Conservation (phyloP, 805 yeast genomes). For the Lipomyces starkeyi region DNA sequence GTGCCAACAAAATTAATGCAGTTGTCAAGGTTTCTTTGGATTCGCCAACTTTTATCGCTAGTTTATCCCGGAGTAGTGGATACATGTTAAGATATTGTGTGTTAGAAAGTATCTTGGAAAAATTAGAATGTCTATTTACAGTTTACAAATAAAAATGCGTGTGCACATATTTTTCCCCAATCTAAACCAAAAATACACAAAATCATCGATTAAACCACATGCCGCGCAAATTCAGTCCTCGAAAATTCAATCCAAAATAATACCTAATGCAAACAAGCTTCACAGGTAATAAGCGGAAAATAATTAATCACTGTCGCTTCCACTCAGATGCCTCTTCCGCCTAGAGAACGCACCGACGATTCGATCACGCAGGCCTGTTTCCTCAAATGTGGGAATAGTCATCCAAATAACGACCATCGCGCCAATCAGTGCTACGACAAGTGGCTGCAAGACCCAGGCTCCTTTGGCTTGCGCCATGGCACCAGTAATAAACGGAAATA, state of each 20-base stretch:
- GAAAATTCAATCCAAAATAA: background rate
- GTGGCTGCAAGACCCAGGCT: conserved; percentile 33
- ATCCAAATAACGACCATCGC: conserved; percentile 29
- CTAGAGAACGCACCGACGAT: conserved; percentile 10
- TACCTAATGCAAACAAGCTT: no score
- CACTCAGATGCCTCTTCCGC: background rate
- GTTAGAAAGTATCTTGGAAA: no score
- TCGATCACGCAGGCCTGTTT: conserved; percentile 12
- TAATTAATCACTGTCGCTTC: background rate
- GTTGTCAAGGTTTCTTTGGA: no score
- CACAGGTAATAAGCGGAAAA: no score
- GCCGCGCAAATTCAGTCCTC: no score
- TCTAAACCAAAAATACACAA: background rate
- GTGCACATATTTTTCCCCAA: background rate
- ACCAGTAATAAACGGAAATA: conserved; percentile 71
- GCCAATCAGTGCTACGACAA: conserved; percentile 25
- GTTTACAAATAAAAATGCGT: no score
- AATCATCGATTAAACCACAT: background rate
- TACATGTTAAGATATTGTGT: no score
- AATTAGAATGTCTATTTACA: no score
- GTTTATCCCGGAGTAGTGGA: no score
- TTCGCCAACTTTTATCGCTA: no score
- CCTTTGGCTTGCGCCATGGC: conserved; percentile 45
- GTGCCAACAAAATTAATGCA: no score
- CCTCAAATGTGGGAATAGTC: conserved; percentile 28